Percentiles rank a stretch among this genome's conserved stretches.
Conservation (phyloP, 2,329 filamentous ascomycete species). For the Zymoseptoria brevis region DNA sequence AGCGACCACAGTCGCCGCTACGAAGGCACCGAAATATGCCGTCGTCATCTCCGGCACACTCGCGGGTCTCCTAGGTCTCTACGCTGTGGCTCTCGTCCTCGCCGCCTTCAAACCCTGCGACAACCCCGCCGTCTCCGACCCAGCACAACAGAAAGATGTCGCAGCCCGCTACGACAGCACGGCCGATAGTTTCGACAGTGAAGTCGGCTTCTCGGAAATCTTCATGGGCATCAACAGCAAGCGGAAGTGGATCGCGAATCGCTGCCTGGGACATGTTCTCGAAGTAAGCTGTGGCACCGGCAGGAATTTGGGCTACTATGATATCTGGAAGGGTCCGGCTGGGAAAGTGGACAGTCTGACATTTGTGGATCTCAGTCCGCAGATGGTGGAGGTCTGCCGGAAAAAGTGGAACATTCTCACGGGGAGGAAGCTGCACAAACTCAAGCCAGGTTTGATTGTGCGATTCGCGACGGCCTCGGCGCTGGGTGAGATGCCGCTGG, state of each 20-base stretch:
- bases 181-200: slow-evolving; percentile 40
- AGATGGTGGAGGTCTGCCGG: slow-evolving; percentile 42
- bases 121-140: slow-evolving; percentile 18
- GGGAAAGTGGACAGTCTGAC: slow-evolving; percentile 36
- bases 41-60: slow-evolving; percentile 26
- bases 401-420: slow-evolving; percentile 41
- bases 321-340: slow-evolving; percentile 11
- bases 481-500: slow-evolving; percentile 35
- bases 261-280: slow-evolving; percentile 40
- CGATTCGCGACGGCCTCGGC: slow-evolving; percentile 40
- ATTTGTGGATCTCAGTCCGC: slow-evolving; percentile 40
- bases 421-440: slow-evolving; percentile 7
- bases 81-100: slow-evolving; percentile 32
- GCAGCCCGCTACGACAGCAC: slow-evolving; percentile 39
- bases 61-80: slow-evolving; percentile 35
- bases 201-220: slow-evolving; percentile 38
- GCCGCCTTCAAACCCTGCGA: slow-evolving; percentile 20
- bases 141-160: slow-evolving; percentile 32
- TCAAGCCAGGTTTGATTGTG: slow-evolving; percentile 19
- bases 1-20: neutral
- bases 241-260: slow-evolving; percentile 34
- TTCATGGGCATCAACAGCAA: slow-evolving; percentile 35
- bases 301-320: slow-evolving; percentile 41
- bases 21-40: neutral
- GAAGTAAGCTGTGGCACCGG: slow-evolving; percentile 45